Percentiles rank a stretch among this genome's conserved stretches.
These are phyloP conservation scores for Colletotrichum noveboracense DNA, from an alignment of 2,329 filamentous ascomycete genomes.

Conservation along the genomic window DNA sequence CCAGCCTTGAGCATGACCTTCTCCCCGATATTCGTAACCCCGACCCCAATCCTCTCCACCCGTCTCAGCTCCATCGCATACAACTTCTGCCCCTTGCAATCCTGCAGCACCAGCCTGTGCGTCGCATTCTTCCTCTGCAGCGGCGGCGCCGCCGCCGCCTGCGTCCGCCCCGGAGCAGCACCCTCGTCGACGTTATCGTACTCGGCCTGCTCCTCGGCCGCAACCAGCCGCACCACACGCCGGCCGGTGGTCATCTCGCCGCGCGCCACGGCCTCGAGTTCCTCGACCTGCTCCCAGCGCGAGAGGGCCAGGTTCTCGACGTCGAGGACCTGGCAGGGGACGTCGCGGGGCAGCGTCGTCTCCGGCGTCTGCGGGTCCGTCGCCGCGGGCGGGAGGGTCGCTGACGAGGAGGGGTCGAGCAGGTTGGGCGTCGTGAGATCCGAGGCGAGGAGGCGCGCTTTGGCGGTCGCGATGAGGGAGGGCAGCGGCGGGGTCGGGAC, in stretches of 20 bases:
- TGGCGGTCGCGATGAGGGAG: conserved; percentile 78
- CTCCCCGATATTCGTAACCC: conserved; percentile 73
- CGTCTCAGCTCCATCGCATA: conserved; percentile 75
- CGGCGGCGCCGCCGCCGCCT: background rate
- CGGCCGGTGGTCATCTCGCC: conserved; percentile 78
- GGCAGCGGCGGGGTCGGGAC: conserved; percentile 66
- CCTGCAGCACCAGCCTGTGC: conserved; percentile 84
- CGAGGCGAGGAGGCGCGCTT: conserved; percentile 78
- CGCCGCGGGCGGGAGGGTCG: conserved; percentile 51
- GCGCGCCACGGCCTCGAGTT: conserved; percentile 74
- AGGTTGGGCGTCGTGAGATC: conserved; percentile 72
- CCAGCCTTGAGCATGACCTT: conserved; percentile 78
- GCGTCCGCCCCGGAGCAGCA: background rate
- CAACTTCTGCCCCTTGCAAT: conserved; percentile 71
- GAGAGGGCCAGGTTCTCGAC: conserved; percentile 82
- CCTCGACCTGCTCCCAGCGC: conserved; percentile 87
- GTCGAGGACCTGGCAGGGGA: conserved; percentile 84
- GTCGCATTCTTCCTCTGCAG: conserved; percentile 56
- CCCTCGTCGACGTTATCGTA: conserved; percentile 42
- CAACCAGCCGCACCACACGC: conserved; percentile 76
- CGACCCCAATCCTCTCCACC: conserved; percentile 69
- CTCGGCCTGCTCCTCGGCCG: conserved; percentile 54
- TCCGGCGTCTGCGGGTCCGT: conserved; percentile 59
- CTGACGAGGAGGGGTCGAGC: conserved; percentile 44
- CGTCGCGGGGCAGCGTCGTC: conserved; percentile 60